A percentile compares a stretch with the other conserved stretches of the same genome.
Conservation (phyloP, 371 early-diverging fungal genomes). For the Saksenaea oblongispora region DNA sequence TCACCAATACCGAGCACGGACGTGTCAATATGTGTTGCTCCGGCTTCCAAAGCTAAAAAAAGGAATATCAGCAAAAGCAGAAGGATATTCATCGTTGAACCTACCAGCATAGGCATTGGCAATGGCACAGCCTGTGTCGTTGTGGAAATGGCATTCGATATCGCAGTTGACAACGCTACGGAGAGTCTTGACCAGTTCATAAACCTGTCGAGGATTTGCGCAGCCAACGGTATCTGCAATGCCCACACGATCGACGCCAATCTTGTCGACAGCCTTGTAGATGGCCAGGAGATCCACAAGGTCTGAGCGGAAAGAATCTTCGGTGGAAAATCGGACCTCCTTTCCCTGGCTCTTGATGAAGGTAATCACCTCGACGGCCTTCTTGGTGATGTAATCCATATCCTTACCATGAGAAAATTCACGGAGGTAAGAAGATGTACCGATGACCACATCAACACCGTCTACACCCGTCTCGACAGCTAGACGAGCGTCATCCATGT, state of each 20-base stretch:
- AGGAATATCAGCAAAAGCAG: background rate
- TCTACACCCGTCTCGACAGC: constrained; percentile 95
- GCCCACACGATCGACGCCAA: constrained; percentile 95
- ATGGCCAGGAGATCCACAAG: constrained; percentile 90
- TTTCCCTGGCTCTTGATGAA: constrained; percentile 91
- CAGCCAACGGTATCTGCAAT: constrained; percentile 98
- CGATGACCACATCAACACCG: constrained; percentile 94
- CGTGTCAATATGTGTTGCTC: constrained; percentile 96
- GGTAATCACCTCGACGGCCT: constrained; percentile 92
- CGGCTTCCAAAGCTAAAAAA: constrained; percentile 80
- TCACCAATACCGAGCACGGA: constrained; percentile 96
- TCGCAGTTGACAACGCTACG: constrained; percentile 92
- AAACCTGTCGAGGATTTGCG: constrained; percentile 94
- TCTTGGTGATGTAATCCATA: constrained; percentile 90
- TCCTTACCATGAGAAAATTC: constrained; percentile 97
- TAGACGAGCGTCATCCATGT: constrained; percentile 94
- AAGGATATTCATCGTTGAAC: background rate
- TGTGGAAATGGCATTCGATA: constrained; percentile 97
- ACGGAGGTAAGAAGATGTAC: constrained; percentile 89
- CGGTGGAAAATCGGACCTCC: constrained; percentile 94
- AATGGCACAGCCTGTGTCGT: constrained; percentile 96
- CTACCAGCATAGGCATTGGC: constrained; percentile 88
- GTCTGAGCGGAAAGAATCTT: constrained; percentile 95
- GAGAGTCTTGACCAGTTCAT: constrained; percentile 90
- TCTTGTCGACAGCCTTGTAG: constrained; percentile 92